A percentile compares a stretch with the other conserved stretches of the same genome.
Evolutionary conservation across 495 filamentous ascomycete genomes (phyloP).

Genomic region (Penicillium crystallinum): DNA sequence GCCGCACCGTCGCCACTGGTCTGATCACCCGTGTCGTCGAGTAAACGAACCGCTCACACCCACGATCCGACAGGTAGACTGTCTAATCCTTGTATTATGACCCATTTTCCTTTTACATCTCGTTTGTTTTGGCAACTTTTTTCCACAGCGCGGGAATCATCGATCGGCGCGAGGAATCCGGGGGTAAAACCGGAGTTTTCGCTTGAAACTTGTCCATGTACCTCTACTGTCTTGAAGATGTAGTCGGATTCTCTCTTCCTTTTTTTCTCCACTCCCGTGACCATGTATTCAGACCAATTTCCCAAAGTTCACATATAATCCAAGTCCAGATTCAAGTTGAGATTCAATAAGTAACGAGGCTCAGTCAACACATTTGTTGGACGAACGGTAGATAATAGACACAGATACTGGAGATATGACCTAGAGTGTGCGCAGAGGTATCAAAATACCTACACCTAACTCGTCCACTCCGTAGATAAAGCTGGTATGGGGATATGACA

Average conservation of each 20-base stretch:
- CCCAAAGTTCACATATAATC: conserved; percentile 4
- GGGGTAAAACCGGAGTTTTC: conserved; percentile 38
- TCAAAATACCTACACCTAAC: no score
- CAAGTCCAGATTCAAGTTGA: background rate
- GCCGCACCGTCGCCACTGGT: conserved; percentile 88
- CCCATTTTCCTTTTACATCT: conserved; percentile 21
- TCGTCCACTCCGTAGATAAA: no score
- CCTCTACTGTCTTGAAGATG: conserved; percentile 46
- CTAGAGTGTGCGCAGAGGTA: no score
- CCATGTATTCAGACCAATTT: conserved; percentile 23
- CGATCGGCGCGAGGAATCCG: conserved; percentile 28
- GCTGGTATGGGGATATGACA: no score
- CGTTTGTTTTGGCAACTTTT: conserved; percentile 28
- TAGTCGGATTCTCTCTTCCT: conserved; percentile 18
- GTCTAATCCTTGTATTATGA: conserved; percentile 35
- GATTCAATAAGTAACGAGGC: no score
- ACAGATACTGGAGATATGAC: no score
- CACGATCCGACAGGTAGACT: conserved; percentile 3
- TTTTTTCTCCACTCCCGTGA: conserved; percentile 27
- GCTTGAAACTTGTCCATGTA: conserved; percentile 38
- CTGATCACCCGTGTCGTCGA: conserved; percentile 76
- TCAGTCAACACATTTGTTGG: no score
- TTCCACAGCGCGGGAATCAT: conserved; percentile 37
- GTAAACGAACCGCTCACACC: conserved; percentile 13
- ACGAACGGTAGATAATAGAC: no score